Evolutionary conservation across 129 eudicot genomes (phyloP), one percentile per base, ranked within the genome.

Genomic region (Flaveria trinervia): DNA sequence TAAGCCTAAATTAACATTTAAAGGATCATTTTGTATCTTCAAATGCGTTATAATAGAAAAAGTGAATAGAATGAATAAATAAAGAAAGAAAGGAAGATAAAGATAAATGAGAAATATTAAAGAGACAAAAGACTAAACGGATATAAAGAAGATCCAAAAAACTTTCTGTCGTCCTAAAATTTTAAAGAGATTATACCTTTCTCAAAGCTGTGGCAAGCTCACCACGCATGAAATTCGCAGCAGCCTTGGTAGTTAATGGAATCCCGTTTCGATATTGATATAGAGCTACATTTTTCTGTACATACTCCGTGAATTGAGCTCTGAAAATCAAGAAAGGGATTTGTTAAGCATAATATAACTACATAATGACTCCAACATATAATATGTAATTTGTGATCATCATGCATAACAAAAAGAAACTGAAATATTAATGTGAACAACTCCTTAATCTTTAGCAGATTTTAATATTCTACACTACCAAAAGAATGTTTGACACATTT

Each of bases 131-230:
- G 39, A 68, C 12, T 26, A 72, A 45, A 64, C 1, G 7, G 54
- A 72, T 41, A 67, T 3, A 39, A 16, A 65, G 48, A 13, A 74
- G 33, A 70, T 49, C 15, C 25, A 28, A 2, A 26, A 26, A 26
- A 28, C 3, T 28, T 28, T 28, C 0, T 28, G 3, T 28, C 3
- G 30, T 28, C 15, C 22, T 14, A 9, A 70, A 9, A 2, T 4
- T 7, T 2, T 10, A 50, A 30, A 14, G 39, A 25, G 26, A 55
- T 8, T 4, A 39, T 84, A 95, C 99, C 96, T 95, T 95, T 11
- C 99, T 84, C 84, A 95, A 85, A 69, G 99, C 99, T 1, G 97
- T 92, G 44, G 99, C 99, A 67, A 95, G 99, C 84, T 95, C 97
- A 68, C 96, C 96, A 9, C 97, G 90, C 71, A 96, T 95, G 86